Conservation (phyloP, 169 alveolate genomes). For the Cryptosporidium baileyi region DNA sequence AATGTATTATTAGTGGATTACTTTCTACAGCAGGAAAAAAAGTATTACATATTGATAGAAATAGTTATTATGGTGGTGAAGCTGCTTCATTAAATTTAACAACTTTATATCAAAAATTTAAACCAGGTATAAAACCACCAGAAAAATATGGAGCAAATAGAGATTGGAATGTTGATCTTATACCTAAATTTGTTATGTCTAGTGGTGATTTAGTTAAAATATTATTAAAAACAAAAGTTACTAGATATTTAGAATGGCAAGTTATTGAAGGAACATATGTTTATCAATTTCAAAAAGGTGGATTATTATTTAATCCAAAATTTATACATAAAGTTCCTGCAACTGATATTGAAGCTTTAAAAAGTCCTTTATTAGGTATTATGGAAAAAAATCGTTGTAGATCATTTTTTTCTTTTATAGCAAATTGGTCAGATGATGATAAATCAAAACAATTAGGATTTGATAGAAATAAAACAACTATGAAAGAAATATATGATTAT, state of each 20-base stretch:
- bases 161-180: slow-evolving; percentile 98
- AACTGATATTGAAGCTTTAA: slow-evolving; percentile 96
- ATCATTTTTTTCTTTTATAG: slow-evolving; percentile 91
- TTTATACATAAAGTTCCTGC: slow-evolving; percentile 98
- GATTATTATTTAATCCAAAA: slow-evolving; percentile 90
- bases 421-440: slow-evolving; percentile 85
- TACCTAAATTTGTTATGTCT: slow-evolving; percentile 97
- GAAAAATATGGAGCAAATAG: slow-evolving; percentile 92
- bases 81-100: slow-evolving; percentile 96
- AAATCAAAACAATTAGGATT: slow-evolving; percentile 90
- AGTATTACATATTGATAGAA: slow-evolving; percentile 96
- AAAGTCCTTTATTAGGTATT: slow-evolving; percentile 93
- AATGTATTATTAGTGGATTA: slow-evolving; percentile 95
- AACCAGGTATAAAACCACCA: slow-evolving; percentile 90
- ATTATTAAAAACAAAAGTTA: slow-evolving; percentile 93
- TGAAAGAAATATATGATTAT: slow-evolving; percentile 86
- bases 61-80: slow-evolving; percentile 97
- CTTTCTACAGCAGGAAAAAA: slow-evolving; percentile 92
- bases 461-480: slow-evolving; percentile 85
- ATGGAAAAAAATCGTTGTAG: slow-evolving; percentile 96
- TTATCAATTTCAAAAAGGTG: slow-evolving; percentile 94
- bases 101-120: slow-evolving; percentile 91
- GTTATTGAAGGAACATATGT: slow-evolving; percentile 97
- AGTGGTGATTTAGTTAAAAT: slow-evolving; percentile 96
- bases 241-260: slow-evolving; percentile 95